Conservation (phyloP, 495 filamentous ascomycete genomes). For the Hypoxylon lienhwacheense region DNA sequence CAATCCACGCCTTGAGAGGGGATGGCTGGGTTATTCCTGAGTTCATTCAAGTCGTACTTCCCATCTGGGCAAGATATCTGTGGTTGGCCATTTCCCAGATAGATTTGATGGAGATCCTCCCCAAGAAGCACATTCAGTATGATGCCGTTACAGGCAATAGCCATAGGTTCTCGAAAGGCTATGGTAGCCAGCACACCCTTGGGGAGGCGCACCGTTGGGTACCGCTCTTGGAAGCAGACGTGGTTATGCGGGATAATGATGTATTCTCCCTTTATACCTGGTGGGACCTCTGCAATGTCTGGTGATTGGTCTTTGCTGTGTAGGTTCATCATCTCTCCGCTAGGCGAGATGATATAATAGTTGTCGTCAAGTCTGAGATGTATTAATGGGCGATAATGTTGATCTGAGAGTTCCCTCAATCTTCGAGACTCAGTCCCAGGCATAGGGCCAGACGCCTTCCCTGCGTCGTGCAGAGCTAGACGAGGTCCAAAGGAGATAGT, state of each 20-base stretch:
- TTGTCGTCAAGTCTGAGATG: background rate
- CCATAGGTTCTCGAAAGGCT: background rate
- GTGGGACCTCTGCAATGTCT: too few relatives aligned
- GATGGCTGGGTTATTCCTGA: background rate
- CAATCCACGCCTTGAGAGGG: too few relatives aligned
- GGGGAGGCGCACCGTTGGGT: background rate
- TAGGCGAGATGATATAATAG: background rate
- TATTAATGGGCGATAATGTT: background rate
- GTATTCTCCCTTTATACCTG: too few relatives aligned
- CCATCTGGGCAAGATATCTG: background rate
- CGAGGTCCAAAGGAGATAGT: background rate
- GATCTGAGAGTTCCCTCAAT: background rate
- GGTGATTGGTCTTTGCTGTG: too few relatives aligned
- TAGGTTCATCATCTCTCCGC: too few relatives aligned
- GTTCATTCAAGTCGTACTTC: background rate
- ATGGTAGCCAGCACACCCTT: background rate
- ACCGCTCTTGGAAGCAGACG: background rate
- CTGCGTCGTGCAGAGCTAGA: background rate
- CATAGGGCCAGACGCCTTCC: background rate
- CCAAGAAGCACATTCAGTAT: background rate
- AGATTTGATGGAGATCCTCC: slow-evolving; percentile 2
- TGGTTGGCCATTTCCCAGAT: background rate
- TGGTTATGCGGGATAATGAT: background rate
- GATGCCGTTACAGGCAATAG: background rate
- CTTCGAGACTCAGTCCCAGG: background rate